Evolutionary conservation across 2,329 filamentous ascomycete species (phyloP).

Genomic region (Nigrograna mackinnonii): DNA sequence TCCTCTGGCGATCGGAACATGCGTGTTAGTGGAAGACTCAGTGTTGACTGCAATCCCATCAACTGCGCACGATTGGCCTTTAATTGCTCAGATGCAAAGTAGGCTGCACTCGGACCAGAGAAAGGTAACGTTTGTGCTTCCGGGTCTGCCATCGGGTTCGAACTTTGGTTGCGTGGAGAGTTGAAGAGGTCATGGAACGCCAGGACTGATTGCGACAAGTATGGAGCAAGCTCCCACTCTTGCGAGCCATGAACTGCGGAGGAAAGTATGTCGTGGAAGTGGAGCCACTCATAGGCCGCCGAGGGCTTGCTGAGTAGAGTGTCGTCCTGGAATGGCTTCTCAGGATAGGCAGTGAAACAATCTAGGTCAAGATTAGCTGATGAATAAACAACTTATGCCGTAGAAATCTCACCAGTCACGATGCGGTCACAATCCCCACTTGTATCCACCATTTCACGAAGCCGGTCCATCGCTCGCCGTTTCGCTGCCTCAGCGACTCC

Average conservation of each 20-base stretch:
- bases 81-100: slow-evolving; percentile 75
- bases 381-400: not conserved
- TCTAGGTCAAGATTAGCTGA: slow-evolving; percentile 49
- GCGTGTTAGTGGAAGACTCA: slow-evolving; percentile 73
- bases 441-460: slow-evolving; percentile 77
- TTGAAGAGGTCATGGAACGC: slow-evolving; percentile 93
- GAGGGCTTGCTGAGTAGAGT: slow-evolving; percentile 86
- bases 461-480: slow-evolving; percentile 70
- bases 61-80: slow-evolving; percentile 79
- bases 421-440: slow-evolving; percentile 79
- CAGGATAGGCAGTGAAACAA: slow-evolving; percentile 84
- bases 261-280: slow-evolving; percentile 87
- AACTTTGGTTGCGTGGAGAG: slow-evolving; percentile 53
- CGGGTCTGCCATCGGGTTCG: slow-evolving; percentile 48
- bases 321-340: slow-evolving; percentile 90
- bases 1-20: slow-evolving; percentile 79
- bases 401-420: slow-evolving; percentile 55
- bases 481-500: slow-evolving; percentile 75
- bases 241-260: slow-evolving; percentile 79
- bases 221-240: slow-evolving; percentile 89
- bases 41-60: slow-evolving; percentile 70
- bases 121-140: slow-evolving; percentile 66
- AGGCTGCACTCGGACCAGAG: slow-evolving; percentile 80
- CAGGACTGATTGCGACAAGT: slow-evolving; percentile 82
- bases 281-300: slow-evolving; percentile 87